Evolutionary conservation across 306 rosid species (phyloP), one percentile per base, ranked within the genome.

Genomic region (Citrullus colocynthis): DNA sequence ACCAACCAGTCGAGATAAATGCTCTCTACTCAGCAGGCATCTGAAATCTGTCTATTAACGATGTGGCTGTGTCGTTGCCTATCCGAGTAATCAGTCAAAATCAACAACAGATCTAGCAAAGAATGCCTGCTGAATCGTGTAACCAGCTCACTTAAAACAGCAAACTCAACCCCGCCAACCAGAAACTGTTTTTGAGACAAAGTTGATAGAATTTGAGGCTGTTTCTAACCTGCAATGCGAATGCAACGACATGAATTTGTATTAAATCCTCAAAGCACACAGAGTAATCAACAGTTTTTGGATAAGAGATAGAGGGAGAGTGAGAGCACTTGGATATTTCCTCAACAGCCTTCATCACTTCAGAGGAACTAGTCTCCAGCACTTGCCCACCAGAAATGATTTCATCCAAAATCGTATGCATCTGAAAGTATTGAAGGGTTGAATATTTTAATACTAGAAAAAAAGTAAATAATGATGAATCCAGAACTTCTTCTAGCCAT

Each of bases 361-460:
- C 97, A 10, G 85, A 78, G 69, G 99, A 95, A 88, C 87, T 90
- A 74, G 96, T 92, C 87, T 95, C 99, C 80, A 95, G 82, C 62
- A 95, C 97, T 83, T 88, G 97, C 60, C 98, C 97, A 77, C 99
- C 99, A 51, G 93, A 89, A 77, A 95, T 78, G 64, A 91, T 91
- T 86, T 92, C 97, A 83, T 92, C 99, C 70, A 95, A 69, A 81
- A 95, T 88, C 16, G 92, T 81, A 81, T 91, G 93, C 88, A 95
- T 77, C 99, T 32, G 36, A 32, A 32, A 32, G 36, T 32, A 32
- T 32, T 32, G 36, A 32, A 32, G 36, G 36, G 36, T 32, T 32
- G 2, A 32, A 32, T 32, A 32, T 32, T 32, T 32, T 32, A 2
- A 32, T 3, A 32, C 36, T 32, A 32, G 36, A 32, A 32, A 32